phyloP scores from a whole-genome alignment of 2,329 filamentous ascomycete species.

The Aspergillus luchuensis region DNA sequence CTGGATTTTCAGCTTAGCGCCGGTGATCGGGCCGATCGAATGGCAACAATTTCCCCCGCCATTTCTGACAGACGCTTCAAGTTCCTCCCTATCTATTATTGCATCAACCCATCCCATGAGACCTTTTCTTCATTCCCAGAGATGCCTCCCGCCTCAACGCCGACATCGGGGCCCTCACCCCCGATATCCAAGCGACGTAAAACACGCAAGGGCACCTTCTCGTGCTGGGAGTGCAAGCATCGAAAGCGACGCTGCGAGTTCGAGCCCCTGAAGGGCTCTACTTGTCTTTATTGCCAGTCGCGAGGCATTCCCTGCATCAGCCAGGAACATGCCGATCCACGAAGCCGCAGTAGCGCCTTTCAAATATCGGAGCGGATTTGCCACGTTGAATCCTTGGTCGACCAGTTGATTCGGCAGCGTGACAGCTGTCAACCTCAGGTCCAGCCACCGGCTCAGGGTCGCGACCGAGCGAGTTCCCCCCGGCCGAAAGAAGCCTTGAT shows the following conservation, averaged over 20 bases:
- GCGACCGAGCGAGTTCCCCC: neutral
- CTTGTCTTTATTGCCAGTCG: constrained; percentile 3
- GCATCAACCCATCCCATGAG: no score
- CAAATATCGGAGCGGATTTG: neutral
- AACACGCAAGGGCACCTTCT: constrained; percentile 8
- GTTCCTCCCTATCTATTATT: no score
- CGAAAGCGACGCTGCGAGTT: constrained; percentile 12
- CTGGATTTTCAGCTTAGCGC: no score
- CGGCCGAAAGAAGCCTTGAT: neutral
- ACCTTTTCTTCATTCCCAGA: neutral
- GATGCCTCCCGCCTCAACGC: neutral
- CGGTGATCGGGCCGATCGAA: no score
- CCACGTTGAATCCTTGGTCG: neutral
- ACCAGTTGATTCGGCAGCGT: neutral
- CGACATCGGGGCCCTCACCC: neutral
- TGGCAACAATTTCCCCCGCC: no score
- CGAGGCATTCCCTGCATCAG: constrained; percentile 2
- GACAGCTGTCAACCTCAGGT: neutral
- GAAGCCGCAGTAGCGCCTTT: neutral
- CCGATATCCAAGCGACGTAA: neutral
- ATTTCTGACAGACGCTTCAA: no score
- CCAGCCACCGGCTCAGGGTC: no score
- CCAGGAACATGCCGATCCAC: constrained; percentile 6
- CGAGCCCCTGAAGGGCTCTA: neutral
- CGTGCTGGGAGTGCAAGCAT: constrained; percentile 14